These are phyloP conservation scores for Globisporangium yorkense DNA, from an alignment of 352 stramenopile genomes.

Conservation along the genomic window DNA sequence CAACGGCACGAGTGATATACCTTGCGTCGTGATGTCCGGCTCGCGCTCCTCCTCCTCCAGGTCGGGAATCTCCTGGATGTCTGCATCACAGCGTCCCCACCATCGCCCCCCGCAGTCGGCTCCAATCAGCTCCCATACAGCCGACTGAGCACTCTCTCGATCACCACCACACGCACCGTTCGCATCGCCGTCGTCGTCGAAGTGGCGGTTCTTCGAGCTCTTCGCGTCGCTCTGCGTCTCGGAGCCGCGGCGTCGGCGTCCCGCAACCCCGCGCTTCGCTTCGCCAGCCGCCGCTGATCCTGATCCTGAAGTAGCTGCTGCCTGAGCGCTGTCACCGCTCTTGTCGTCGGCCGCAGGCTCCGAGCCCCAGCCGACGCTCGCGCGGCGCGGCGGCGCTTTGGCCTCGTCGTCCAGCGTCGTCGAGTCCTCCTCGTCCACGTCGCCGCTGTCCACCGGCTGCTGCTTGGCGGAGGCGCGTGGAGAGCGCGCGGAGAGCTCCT, in stretches of 20 bases:
- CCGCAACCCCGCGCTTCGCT: constrained; percentile 31
- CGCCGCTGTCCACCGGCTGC: constrained; percentile 11
- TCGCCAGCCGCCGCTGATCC: constrained; percentile 19
- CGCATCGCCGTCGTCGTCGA: constrained; percentile 62
- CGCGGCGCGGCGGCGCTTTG: constrained; percentile 44
- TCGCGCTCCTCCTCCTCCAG: constrained; percentile 79
- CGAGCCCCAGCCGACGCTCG: constrained; percentile 60
- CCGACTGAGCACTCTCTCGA: background rate
- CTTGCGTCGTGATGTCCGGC: constrained; percentile 62
- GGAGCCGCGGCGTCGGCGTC: constrained; percentile 51
- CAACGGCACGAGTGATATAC: constrained; percentile 15
- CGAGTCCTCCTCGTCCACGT: constrained; percentile 46
- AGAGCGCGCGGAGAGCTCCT: constrained; percentile 2
- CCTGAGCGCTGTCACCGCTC: constrained; percentile 7
- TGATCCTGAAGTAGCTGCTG: background rate
- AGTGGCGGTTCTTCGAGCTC: constrained; percentile 54
- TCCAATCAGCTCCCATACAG: background rate
- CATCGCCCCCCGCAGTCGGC: background rate
- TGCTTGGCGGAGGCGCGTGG: constrained; percentile 1
- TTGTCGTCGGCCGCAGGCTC: constrained; percentile 24
- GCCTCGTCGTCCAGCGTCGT: constrained; percentile 30
- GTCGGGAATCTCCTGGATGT: constrained; percentile 77
- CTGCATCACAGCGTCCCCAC: constrained; percentile 15
- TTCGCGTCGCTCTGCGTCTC: constrained; percentile 34
- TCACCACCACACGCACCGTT: constrained; percentile 24